Evolutionary conservation across 805 yeast species (phyloP).

Genomic region (Cyberlindnera japonica): DNA sequence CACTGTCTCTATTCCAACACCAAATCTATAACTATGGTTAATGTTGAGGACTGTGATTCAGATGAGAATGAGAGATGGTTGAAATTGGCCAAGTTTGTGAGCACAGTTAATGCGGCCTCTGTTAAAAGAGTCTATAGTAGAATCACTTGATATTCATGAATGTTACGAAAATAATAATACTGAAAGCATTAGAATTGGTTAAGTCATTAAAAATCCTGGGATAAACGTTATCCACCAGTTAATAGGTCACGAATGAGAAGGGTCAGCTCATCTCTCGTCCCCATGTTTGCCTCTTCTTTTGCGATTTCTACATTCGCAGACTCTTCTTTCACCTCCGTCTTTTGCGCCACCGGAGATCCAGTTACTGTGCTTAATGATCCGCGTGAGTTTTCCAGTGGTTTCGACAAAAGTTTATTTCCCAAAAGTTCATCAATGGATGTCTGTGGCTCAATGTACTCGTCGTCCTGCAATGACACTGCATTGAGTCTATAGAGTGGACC

Average conservation of each 20-base stretch:
- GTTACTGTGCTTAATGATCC: too few species aligned
- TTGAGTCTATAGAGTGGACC: slow-evolving; percentile 55
- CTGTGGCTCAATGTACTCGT: slow-evolving; percentile 30
- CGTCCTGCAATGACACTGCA: slow-evolving; percentile 51
- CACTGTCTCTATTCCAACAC: slow-evolving; percentile 30
- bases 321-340: slow-evolving; percentile 8
- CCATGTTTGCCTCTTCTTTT: slow-evolving; percentile 35
- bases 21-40: slow-evolving; percentile 34
- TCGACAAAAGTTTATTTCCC: not conserved
- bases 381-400: not conserved
- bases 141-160: too few species aligned
- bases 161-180: too few species aligned
- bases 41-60: slow-evolving; percentile 23
- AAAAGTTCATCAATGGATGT: slow-evolving; percentile 23
- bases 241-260: slow-evolving; percentile 66
- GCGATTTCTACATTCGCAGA: not conserved
- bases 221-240: slow-evolving; percentile 8
- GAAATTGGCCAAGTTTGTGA: slow-evolving; percentile 12
- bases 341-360: slow-evolving; percentile 12
- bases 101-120: slow-evolving; percentile 13
- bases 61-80: slow-evolving; percentile 20
- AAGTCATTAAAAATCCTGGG: slow-evolving; percentile 1
- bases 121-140: slow-evolving; percentile 17
- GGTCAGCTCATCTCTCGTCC: slow-evolving; percentile 63
- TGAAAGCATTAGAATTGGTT: not conserved